Base-by-base conservation (phyloP, 2,329 filamentous ascomycete species). In the Peltaster fructicola region DNA sequence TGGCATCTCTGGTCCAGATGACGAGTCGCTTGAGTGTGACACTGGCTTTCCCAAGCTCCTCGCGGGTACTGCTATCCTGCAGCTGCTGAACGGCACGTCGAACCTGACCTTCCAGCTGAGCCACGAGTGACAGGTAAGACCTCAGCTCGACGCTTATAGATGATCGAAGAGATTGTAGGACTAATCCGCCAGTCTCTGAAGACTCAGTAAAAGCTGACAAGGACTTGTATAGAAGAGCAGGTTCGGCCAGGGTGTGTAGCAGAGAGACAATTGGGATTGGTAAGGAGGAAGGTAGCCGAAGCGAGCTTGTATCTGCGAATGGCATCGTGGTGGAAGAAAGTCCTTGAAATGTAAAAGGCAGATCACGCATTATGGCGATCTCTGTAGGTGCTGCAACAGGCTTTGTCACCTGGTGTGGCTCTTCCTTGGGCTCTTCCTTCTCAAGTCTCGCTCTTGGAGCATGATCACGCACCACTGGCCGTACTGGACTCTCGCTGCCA, bases 1-100 rank as follows among this genome's bases (percentile, higher is more conserved):
- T 98, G 5, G 88, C 81, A 50, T 98, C 90, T 38, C 85, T 70
- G 6, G 84, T 95, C 90, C 90, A 98, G 13, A 98, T 77, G 3
- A 98, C 77, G 41, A 85, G 95, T 46, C 88, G 65, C 50, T 95
- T 95, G 24, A 98, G 57, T 0, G 88, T 98, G 8, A 98, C 85
- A 2, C 84, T 82, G 1, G 79, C 74, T 40, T 84, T 88, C 5
- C 80, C 75, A 26, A 90, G 70, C 2, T 75, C 74, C 21, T 68
- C 65, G 22, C 73, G 63, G 3, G 76, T 68, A 4, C 67, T 66
- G 2, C 59, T 57, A 25, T 76, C 69, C 34, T 79, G 70, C n/a
- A 88, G 56, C 6, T 74, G 68, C 4, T 73, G 64, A 23, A 95
- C 55, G 1, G 84, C 82, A 33, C 78, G 65, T 30, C 85, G 68